Evolutionary conservation across 257 asterid species (phyloP), one percentile per base, ranked within the genome.

Genomic region (Parsonsia alboflavescens): DNA sequence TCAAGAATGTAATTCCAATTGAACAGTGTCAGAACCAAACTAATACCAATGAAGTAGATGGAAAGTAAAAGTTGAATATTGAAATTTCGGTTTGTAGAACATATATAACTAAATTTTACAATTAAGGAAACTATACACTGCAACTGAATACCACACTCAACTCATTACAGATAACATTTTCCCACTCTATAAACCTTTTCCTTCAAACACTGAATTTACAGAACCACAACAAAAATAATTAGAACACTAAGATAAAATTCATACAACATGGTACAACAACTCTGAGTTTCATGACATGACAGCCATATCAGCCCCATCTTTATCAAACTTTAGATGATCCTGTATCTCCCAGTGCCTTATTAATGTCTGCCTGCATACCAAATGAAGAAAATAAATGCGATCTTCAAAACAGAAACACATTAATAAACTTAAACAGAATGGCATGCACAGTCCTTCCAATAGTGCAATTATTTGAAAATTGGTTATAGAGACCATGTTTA

Each of bases 341-440:
- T 61, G 33, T 87, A 75, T 85, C 91, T 72, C 90, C 96, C 84
- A 93, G 48, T 41, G 90, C 93, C 73, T 89, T 88, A 74, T 67
- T 74, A 67, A 93, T 87, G 79, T 88, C 97, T 33, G 59, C 83
- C 97, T 93, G 84, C 62, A 66, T 30, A 21, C 45, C 44, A 72
- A 80, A 80, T n/a, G 61, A 56, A 11, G 24, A 13, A n/a, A 26
- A 19, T 22, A 49, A 67, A 68, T 1, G 15, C 15, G 1, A 68
- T n/a, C 46, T 52, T 70, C 24, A 49, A 33, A 67, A 26, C 1
- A 19, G 26, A 61, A n/a, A 16, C 46, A 17, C 28, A 54, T 46
- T 10, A 54, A 54, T 54, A 2, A 17, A 53, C n/a, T 53, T 5
- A 1, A 19, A 19, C 22, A 45, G 1, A 65, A n/a, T 1, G 44